Percentiles rank a stretch among this genome's conserved stretches.
Conservation (phyloP, 352 stramenopile genomes). For the Globisporangium paroecandrum region DNA sequence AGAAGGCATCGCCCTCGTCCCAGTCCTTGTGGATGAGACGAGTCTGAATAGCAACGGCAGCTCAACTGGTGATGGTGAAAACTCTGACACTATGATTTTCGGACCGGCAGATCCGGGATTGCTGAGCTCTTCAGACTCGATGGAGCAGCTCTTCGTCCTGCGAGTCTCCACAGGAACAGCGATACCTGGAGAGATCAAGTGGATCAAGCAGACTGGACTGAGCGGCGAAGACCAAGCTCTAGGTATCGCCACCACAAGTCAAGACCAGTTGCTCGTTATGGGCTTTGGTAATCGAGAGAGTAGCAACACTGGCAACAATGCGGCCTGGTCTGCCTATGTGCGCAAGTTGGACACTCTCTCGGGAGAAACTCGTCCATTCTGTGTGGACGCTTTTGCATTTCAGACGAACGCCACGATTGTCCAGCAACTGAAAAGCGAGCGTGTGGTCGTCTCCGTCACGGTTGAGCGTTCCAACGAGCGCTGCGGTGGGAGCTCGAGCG, state of each 20-base stretch:
- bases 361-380: constrained; percentile 2
- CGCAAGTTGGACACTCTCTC: constrained; percentile 3
- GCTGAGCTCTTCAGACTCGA: not conserved
- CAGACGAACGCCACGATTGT: constrained; percentile 8
- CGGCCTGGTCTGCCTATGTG: not conserved
- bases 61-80: not conserved
- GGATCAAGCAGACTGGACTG: constrained; percentile 1
- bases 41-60: not conserved
- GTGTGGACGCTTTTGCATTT: constrained; percentile 14
- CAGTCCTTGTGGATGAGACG: not conserved
- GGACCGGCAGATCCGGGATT: constrained; percentile 10
- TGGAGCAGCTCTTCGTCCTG: constrained; percentile 12
- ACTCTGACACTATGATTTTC: constrained; percentile 4
- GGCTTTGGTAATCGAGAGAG: not conserved
- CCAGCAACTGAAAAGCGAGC: constrained; percentile 5
- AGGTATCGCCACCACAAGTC: not conserved
- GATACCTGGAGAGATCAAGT: constrained; percentile 2
- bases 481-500: constrained; percentile 16
- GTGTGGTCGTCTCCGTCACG: constrained; percentile 4
- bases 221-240: constrained; percentile 5
- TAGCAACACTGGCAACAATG: not conserved
- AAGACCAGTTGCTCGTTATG: constrained; percentile 9
- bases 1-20: constrained; percentile 7
- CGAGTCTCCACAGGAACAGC: not conserved
- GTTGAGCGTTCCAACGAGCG: constrained; percentile 1